Evolutionary conservation across 371 early-diverging fungal species (phyloP).

Genomic region (Mortierella sp.): DNA sequence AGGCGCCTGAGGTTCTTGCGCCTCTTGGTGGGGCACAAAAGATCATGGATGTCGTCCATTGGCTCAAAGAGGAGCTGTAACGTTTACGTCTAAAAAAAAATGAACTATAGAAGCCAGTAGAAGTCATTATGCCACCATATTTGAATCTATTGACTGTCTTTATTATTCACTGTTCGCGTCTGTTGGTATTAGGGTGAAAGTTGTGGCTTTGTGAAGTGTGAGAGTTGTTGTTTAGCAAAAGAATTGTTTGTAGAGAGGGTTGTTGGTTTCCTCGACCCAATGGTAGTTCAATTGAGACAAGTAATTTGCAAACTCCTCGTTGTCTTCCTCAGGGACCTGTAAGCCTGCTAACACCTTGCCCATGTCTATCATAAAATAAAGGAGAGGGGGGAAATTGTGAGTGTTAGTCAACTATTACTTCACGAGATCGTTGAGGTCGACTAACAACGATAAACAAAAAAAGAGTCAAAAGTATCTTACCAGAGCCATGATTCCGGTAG

Average conservation of each 20-base stretch:
- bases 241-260: constrained; percentile 87
- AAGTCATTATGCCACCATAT: background rate
- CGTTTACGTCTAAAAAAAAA: background rate
- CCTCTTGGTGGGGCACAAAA: constrained; percentile 21
- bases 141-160: background rate
- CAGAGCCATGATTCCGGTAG: constrained; percentile 96
- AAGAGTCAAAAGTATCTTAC: constrained; percentile 50
- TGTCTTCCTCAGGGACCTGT: constrained; percentile 85
- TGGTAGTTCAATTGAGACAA: constrained; percentile 84
- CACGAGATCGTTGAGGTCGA: background rate
- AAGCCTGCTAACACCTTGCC: constrained; percentile 94
- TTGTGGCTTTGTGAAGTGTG: background rate
- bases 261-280: constrained; percentile 92
- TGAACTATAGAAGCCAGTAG: background rate
- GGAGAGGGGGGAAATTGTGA: constrained; percentile 13
- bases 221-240: constrained; percentile 59
- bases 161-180: background rate
- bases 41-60: constrained; percentile 40
- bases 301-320: constrained; percentile 75
- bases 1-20: constrained; percentile 48
- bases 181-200: background rate
- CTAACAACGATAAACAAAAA: background rate
- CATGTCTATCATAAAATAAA: constrained; percentile 73
- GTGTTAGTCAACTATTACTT: background rate
- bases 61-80: constrained; percentile 46